These are phyloP conservation scores for Chaetomiaceae sp. DNA, from an alignment of 2,329 filamentous ascomycete species.

Conservation along the genomic window DNA sequence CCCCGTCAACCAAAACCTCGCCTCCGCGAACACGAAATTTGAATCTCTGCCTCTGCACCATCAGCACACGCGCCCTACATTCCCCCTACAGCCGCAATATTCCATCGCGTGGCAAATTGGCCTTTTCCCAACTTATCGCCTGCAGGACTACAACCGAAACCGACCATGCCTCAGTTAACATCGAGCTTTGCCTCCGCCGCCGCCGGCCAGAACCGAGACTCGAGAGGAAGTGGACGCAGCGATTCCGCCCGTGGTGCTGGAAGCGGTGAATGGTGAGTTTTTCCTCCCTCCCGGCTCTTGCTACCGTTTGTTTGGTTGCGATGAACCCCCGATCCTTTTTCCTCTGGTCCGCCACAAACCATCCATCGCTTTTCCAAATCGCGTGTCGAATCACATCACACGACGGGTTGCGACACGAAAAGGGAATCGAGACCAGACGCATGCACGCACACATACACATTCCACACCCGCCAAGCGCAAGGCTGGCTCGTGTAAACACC, in stretches of 20 bases:
- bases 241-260: conserved; percentile 48
- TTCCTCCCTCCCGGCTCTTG: neutral
- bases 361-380: neutral
- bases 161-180: conserved; percentile 64
- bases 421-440: no score
- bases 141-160: neutral
- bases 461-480: no score
- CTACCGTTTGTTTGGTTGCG: no score
- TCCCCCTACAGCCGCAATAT: neutral
- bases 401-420: no score
- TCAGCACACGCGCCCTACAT: conserved; percentile 1
- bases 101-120: conserved; percentile 14
- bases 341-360: neutral
- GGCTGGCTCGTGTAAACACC: no score
- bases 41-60: neutral
- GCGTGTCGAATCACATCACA: no score
- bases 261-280: conserved; percentile 68
- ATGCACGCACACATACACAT: no score
- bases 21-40: conserved; percentile 11
- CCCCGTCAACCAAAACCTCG: conserved; percentile 10
- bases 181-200: conserved; percentile 82
- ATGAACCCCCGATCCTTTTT: no score
- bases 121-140: neutral
- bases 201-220: conserved; percentile 65
- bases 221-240: conserved; percentile 51